Conservation (phyloP, 192 early-diverging fungal species). For the Coemansia sp. region DNA sequence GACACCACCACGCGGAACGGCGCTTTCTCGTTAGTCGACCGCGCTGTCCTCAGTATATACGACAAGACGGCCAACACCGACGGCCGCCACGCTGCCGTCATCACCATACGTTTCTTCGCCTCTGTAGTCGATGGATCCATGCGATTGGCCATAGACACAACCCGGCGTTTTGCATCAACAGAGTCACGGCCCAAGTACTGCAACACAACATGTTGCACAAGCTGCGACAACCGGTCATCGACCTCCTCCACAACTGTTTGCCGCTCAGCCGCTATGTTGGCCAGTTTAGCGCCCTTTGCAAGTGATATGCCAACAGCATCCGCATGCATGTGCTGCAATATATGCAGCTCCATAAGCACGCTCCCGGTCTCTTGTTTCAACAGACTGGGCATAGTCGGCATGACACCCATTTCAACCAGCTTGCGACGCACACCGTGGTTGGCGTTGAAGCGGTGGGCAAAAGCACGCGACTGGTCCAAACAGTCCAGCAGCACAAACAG, state of each 20-base stretch:
- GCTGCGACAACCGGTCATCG: slow-evolving; percentile 65
- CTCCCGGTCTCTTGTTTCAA: slow-evolving; percentile 86
- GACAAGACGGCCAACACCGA: slow-evolving; percentile 13
- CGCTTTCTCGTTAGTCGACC: background rate
- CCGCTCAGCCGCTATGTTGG: slow-evolving; percentile 37
- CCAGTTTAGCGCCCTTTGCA: background rate
- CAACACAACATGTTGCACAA: slow-evolving; percentile 25
- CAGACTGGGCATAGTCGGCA: slow-evolving; percentile 87
- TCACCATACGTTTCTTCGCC: slow-evolving; percentile 21
- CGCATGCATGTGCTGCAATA: slow-evolving; percentile 75
- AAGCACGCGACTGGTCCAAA: slow-evolving; percentile 72
- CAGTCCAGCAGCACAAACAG: slow-evolving; percentile 78
- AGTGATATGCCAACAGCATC: slow-evolving; percentile 32
- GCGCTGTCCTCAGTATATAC: slow-evolving; percentile 4
- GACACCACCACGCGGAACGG: slow-evolving; percentile 1
- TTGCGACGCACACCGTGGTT: slow-evolving; percentile 76
- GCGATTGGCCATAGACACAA: slow-evolving; percentile 5
- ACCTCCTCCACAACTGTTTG: slow-evolving; percentile 56
- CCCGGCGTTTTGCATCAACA: background rate
- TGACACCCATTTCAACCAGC: slow-evolving; percentile 78
- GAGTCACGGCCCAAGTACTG: slow-evolving; percentile 19
- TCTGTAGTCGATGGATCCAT: slow-evolving; percentile 9
- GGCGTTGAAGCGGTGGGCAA: slow-evolving; percentile 80
- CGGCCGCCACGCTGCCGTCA: slow-evolving; percentile 28
- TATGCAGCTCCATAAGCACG: slow-evolving; percentile 64